Conservation (phyloP, 805 yeast species). For the Nakazawaea peltata region DNA sequence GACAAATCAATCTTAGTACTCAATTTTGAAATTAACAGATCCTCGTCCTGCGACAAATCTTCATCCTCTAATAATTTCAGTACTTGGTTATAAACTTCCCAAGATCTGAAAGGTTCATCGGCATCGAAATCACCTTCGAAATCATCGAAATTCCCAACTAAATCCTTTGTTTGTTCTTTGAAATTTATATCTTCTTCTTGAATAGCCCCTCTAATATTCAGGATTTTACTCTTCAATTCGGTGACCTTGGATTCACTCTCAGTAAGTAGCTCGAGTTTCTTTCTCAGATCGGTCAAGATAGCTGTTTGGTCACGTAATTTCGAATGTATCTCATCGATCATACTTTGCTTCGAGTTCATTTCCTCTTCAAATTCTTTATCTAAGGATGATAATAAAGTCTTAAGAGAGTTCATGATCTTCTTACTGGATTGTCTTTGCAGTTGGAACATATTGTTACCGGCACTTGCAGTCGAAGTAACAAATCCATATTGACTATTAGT, state of each 20-base stretch:
- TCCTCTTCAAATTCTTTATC: conserved; percentile 56
- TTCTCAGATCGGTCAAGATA: conserved; percentile 37
- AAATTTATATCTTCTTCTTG: conserved; percentile 55
- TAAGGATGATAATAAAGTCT: conserved; percentile 38
- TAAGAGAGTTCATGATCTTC: conserved; percentile 43
- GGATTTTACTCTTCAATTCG: conserved; percentile 45
- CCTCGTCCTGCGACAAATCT: conserved; percentile 15
- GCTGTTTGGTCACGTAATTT: conserved; percentile 51
- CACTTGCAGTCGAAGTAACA: neutral
- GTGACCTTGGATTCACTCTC: conserved; percentile 31
- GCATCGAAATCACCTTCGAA: conserved; percentile 65
- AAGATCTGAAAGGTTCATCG: conserved; percentile 82
- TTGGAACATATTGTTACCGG: neutral
- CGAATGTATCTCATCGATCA: conserved; percentile 43
- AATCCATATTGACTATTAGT: conserved; percentile 4
- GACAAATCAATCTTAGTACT: conserved; percentile 2
- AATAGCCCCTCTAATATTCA: conserved; percentile 55
- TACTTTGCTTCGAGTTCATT: conserved; percentile 40
- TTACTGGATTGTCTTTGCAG: conserved; percentile 18
- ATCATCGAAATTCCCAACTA: conserved; percentile 23
- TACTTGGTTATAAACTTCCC: conserved; percentile 50
- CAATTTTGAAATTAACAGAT: conserved; percentile 16
- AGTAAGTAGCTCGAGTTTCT: conserved; percentile 45
- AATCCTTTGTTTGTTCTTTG: conserved; percentile 25
- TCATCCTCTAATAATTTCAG: conserved; percentile 19